Evolutionary conservation across 495 filamentous ascomycete species (phyloP).

Genomic region (Trichoderma gamsii): DNA sequence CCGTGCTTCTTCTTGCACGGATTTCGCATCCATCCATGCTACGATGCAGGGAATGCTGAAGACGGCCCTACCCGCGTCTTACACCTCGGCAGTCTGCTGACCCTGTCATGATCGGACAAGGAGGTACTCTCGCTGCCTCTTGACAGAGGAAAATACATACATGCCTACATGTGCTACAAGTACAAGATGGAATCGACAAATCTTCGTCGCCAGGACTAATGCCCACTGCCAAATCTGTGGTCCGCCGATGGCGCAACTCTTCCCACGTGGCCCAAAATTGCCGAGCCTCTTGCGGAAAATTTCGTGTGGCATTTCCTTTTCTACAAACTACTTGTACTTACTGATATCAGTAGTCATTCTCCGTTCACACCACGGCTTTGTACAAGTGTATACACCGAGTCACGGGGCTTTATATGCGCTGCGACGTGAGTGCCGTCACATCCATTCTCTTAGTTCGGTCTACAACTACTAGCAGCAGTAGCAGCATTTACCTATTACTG

Average conservation of each 20-base stretch:
- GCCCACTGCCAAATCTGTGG: neutral
- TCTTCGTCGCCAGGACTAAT: neutral
- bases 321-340: too few species aligned
- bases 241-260: slow-evolving; percentile 8
- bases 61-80: neutral
- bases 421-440: neutral
- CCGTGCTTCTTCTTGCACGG: neutral
- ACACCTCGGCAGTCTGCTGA: neutral
- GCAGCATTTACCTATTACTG: neutral
- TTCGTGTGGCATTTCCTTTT: too few species aligned
- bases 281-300: neutral
- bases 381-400: neutral
- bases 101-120: neutral
- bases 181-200: neutral
- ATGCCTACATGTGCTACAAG: neutral
- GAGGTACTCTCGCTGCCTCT: neutral
- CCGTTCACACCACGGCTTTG: neutral
- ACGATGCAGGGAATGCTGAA: slow-evolving; percentile 1
- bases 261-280: neutral
- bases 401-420: neutral
- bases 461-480: neutral
- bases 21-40: neutral
- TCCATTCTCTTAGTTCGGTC: neutral
- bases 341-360: too few species aligned
- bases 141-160: neutral